A percentile compares a stretch with the other conserved stretches of the same genome.
Evolutionary conservation across 441 rosid genomes (phyloP).

Genomic region (Lepidium campestre): DNA sequence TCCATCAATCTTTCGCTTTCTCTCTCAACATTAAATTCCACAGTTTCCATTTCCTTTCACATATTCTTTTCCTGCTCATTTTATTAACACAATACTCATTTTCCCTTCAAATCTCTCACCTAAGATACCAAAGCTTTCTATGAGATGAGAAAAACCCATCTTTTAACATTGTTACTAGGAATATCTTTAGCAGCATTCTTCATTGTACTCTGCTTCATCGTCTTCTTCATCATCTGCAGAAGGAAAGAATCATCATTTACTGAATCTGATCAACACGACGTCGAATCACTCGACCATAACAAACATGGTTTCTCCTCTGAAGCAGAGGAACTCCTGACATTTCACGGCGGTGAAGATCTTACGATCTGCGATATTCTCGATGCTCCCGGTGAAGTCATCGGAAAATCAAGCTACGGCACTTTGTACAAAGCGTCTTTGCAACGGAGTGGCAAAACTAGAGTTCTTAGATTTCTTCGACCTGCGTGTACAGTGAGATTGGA

Average conservation of each 20-base stretch:
- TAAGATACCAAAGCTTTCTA: too few relatives aligned
- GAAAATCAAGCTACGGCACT: slow-evolving; percentile 82
- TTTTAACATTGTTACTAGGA: slow-evolving; percentile 46
- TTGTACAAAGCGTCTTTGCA: slow-evolving; percentile 74
- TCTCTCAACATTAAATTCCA: slow-evolving; percentile 4
- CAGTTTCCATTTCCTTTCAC: slow-evolving; percentile 4
- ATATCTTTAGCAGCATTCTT: slow-evolving; percentile 33
- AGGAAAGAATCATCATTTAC: slow-evolving; percentile 22
- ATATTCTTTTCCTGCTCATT: background rate
- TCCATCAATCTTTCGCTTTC: background rate
- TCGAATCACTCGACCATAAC: slow-evolving; percentile 33
- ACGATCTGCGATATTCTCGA: slow-evolving; percentile 74
- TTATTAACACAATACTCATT: slow-evolving; percentile 2
- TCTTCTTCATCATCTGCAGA: slow-evolving; percentile 21
- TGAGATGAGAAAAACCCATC: slow-evolving; percentile 44
- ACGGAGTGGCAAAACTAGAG: slow-evolving; percentile 42
- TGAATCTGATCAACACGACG: slow-evolving; percentile 20
- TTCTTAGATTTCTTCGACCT: slow-evolving; percentile 85
- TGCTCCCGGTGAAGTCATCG: slow-evolving; percentile 94
- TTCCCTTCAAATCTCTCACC: background rate
- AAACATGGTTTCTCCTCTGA: slow-evolving; percentile 12
- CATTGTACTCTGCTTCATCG: slow-evolving; percentile 28
- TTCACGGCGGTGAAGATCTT: slow-evolving; percentile 65
- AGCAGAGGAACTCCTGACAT: slow-evolving; percentile 53
- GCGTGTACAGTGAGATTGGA: slow-evolving; percentile 44